Base-by-base conservation (phyloP, 768 basidiomycete species). In the Serendipita vermifera region DNA sequence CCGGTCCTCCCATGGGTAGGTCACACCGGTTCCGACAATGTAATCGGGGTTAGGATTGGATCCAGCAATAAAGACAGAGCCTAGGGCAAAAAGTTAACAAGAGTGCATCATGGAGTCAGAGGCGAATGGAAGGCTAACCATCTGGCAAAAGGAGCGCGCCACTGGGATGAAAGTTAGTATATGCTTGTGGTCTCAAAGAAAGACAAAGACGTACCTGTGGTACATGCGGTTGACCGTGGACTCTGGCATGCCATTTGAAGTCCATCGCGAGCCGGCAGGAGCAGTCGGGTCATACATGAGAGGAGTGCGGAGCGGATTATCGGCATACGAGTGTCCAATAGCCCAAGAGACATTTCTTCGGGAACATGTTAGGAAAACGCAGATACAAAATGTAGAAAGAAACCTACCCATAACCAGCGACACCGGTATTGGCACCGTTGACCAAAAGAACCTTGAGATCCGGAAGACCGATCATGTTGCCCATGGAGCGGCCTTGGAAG, bases 31-130 rank as follows among this genome's bases (percentile, higher is more conserved):
- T 62, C 84, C 82, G 59, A 85, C 83, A 38, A 68, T 68, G 62
- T 66, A 71, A 62, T 97, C 92, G 32, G 85, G 74, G 64, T 93
- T 93, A 1, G 93, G 92, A 71, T 97, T 97, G 31, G 88, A 90
- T 5, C 94, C 94, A 29, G 88, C 89, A 61, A 94, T 77, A 48
- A 96, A 68, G 33, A 98, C 82, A 2, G 86, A 87, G 1, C 79
- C 87, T 58, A 87, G 32, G 32, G 22, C 24, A 24, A 13, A 24
- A 7, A 26, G 3, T 13, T 9, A 38, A 26, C 36, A 43, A 13
- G 1, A 11, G 20, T 43, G n/a, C 13, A 11, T 5, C 20, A 4
- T 40, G 40, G 20, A 31, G 5, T 22, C 11, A 20, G 51, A 31
- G 22, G 14, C 6, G 5, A n/a, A n/a, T n/a, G n/a, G n/a, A n/a